Evolutionary conservation across 1,284 basidiomycete species (phyloP).

Genomic region (Cryptococcus wingfieldii): DNA sequence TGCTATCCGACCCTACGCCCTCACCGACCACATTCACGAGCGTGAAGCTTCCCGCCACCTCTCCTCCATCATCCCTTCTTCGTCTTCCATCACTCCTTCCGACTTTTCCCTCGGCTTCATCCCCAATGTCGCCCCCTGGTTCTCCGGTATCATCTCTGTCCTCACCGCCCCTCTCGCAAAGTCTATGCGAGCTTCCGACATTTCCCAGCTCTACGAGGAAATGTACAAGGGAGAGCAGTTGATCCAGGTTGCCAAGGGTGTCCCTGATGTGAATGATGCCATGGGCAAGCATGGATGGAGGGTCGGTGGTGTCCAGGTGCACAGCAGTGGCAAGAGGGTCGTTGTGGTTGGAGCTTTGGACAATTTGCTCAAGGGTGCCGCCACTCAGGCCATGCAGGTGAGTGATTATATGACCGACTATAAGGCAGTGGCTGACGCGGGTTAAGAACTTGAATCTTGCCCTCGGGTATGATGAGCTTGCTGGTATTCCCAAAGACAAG

Average conservation of each 20-base stretch:
- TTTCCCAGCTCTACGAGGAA: constrained; percentile 70
- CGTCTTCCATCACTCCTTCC: constrained; percentile 8
- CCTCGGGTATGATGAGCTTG: constrained; percentile 85
- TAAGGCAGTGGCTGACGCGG: not conserved
- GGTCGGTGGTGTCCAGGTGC: constrained; percentile 91
- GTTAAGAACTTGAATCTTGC: constrained; percentile 88
- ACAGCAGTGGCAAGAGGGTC: constrained; percentile 78
- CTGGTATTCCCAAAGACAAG: constrained; percentile 62
- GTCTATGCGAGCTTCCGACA: constrained; percentile 63
- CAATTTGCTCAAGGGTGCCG: constrained; percentile 94
- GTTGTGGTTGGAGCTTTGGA: constrained; percentile 91
- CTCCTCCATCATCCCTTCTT: constrained; percentile 54
- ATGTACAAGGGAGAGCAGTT: constrained; percentile 74
- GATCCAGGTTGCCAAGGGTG: constrained; percentile 61
- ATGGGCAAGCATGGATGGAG: constrained; percentile 81
- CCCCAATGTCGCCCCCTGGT: constrained; percentile 88
- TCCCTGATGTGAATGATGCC: constrained; percentile 74
- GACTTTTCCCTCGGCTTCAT: constrained; percentile 74
- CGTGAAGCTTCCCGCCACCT: constrained; percentile 86
- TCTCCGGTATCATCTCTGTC: constrained; percentile 89
- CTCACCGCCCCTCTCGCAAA: constrained; percentile 72
- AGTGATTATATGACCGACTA: not conserved
- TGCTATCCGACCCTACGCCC: constrained; percentile 74
- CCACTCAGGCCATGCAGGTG: constrained; percentile 93
- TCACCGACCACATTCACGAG: constrained; percentile 98